phyloP scores from a whole-genome alignment of 139 green algal species.

The Zygnema circumcarinatum region DNA sequence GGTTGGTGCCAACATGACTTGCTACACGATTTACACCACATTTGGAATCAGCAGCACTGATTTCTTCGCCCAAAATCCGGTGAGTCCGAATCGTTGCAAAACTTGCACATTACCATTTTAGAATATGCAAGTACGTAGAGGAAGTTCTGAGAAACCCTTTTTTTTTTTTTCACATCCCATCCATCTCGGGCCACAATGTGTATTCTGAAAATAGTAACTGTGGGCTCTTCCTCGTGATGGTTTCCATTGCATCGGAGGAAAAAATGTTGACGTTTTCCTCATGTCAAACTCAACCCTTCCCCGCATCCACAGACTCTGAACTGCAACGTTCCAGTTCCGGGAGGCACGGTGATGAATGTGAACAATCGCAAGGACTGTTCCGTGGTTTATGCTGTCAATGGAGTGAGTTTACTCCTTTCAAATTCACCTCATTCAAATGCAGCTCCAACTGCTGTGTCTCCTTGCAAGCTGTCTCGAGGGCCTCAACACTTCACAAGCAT shows the following conservation, averaged over 20 bases:
- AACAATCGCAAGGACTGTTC: background rate
- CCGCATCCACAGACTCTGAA: too few species aligned
- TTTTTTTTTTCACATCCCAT: too few species aligned
- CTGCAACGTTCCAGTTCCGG: background rate
- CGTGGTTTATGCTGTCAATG: background rate
- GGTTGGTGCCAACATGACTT: background rate
- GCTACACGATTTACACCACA: background rate
- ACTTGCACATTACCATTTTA: background rate
- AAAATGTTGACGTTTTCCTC: too few species aligned
- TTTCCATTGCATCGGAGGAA: background rate
- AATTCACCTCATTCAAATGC: too few species aligned
- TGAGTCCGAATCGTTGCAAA: background rate
- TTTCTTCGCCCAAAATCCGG: background rate
- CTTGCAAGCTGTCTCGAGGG: too few species aligned
- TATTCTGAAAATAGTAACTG: background rate
- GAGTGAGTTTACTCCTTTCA: too few species aligned
- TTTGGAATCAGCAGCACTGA: background rate
- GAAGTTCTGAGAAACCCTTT: background rate
- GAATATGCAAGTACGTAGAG: too few species aligned
- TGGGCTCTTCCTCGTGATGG: background rate
- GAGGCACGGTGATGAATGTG: background rate
- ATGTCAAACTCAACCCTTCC: too few species aligned
- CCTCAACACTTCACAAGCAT: too few species aligned
- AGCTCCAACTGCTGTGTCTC: too few species aligned
- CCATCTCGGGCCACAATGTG: background rate